phyloP scores from a whole-genome alignment of 2,329 filamentous ascomycete species.

The Fusarium gaditjirri region DNA sequence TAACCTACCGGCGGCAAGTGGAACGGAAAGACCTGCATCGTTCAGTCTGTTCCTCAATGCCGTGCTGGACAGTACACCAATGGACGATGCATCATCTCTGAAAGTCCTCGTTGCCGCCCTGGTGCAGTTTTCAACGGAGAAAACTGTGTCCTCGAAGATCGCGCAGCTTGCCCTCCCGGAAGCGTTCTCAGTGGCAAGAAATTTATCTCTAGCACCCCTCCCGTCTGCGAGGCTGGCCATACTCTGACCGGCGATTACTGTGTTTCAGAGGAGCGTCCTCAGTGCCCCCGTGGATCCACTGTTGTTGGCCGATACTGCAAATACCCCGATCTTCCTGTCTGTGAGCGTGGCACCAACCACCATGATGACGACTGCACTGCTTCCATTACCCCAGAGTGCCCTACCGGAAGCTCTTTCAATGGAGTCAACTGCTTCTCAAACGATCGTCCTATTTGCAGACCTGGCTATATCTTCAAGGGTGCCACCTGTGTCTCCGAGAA shows the following conservation, averaged over 20 bases:
- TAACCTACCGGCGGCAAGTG: not conserved
- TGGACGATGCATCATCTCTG: not conserved
- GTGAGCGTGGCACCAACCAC: slow-evolving; percentile 1
- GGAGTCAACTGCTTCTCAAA: not conserved
- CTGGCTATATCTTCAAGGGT: not conserved
- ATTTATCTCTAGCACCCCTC: not conserved
- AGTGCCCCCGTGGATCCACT: not conserved
- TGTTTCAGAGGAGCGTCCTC: not conserved
- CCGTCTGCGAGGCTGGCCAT: not conserved
- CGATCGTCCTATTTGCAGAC: not conserved
- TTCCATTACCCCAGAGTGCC: not conserved
- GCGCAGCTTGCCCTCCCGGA: not conserved
- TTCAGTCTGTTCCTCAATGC: not conserved
- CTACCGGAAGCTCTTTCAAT: slow-evolving; percentile 1
- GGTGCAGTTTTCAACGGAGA: slow-evolving; percentile 8
- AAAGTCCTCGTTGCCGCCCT: not conserved
- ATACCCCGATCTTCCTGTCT: slow-evolving; percentile 2
- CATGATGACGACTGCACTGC: slow-evolving; percentile 5
- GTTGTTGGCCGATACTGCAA: slow-evolving; percentile 15
- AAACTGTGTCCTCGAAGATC: not conserved
- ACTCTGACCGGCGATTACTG: slow-evolving; percentile 2
- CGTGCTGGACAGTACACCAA: not conserved
- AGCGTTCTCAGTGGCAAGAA: slow-evolving; percentile 3
- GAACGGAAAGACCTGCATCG: not conserved
- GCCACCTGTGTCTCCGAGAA: slow-evolving; percentile 7